phyloP scores from a whole-genome alignment of 768 basidiomycete genomes.

The Boletus rubroflammeus region DNA sequence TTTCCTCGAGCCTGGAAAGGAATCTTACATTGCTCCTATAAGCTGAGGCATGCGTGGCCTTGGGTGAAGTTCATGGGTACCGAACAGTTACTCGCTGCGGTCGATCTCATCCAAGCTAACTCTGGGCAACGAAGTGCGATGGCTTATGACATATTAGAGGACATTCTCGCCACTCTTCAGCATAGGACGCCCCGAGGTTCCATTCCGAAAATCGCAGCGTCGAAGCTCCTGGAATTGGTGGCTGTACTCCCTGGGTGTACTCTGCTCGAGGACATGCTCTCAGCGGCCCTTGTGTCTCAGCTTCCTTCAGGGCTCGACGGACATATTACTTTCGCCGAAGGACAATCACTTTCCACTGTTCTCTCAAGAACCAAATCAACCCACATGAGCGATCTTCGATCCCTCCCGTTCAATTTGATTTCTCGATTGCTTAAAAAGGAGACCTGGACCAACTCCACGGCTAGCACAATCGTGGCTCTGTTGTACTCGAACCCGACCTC shows the following conservation, averaged over 20 bases:
- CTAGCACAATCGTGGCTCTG: constrained; percentile 40
- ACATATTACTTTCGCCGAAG: constrained; percentile 3
- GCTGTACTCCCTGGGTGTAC: constrained; percentile 32
- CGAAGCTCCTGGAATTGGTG: constrained; percentile 39
- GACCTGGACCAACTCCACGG: constrained; percentile 42
- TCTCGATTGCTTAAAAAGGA: constrained; percentile 40
- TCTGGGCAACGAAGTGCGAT: not conserved
- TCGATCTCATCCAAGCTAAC: constrained; percentile 37
- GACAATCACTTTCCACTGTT: constrained; percentile 2
- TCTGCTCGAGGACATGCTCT: constrained; percentile 47
- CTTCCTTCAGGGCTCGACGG: constrained; percentile 32
- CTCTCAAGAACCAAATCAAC: not conserved
- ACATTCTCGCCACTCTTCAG: constrained; percentile 36
- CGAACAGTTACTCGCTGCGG: constrained; percentile 38
- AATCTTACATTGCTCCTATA: not conserved
- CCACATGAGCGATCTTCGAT: not conserved
- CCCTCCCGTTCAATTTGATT: constrained; percentile 22
- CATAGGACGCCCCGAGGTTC: constrained; percentile 3
- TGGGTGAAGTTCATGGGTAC: constrained; percentile 59
- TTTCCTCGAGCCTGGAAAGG: not conserved
- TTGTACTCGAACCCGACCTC: constrained; percentile 39
- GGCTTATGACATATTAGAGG: constrained; percentile 30
- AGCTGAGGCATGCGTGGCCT: constrained; percentile 12
- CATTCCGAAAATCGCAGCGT: constrained; percentile 25
- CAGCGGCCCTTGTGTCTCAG: constrained; percentile 36